These are phyloP conservation scores for Tolypocladium tundrense DNA, from an alignment of 2,329 filamentous ascomycete genomes.

Conservation along the genomic window DNA sequence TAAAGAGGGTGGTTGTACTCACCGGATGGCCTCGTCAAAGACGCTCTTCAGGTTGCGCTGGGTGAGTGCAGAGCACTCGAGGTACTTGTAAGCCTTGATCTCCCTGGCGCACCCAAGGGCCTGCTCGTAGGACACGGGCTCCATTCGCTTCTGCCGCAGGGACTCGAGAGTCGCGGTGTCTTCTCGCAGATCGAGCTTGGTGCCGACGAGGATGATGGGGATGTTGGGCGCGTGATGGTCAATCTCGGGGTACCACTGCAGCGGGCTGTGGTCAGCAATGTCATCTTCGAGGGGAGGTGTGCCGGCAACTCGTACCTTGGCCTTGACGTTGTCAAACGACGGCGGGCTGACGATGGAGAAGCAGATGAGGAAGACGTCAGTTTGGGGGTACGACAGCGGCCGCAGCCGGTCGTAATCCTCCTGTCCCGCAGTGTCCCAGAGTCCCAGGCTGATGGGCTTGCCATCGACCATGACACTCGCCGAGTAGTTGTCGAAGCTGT, in stretches of 20 bases:
- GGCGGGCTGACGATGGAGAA: conserved; percentile 97
- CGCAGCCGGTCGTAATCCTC: conserved; percentile 96
- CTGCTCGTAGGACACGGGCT: conserved; percentile 80
- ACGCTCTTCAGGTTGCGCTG: conserved; percentile 97
- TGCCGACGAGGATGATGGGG: conserved; percentile 93
- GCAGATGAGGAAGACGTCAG: conserved; percentile 96
- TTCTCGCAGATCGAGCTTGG: conserved; percentile 91
- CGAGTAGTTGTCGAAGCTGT: conserved; percentile 96
- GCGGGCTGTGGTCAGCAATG: conserved; percentile 1
- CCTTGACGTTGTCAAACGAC: conserved; percentile 97
- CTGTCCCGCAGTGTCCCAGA: conserved; percentile 98
- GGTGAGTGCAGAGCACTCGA: conserved; percentile 94
- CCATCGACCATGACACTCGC: conserved; percentile 98
- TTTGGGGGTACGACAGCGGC: conserved; percentile 94
- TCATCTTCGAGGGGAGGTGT: not conserved
- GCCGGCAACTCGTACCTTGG: conserved; percentile 57
- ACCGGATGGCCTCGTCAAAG: conserved; percentile 98
- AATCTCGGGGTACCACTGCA: conserved; percentile 92
- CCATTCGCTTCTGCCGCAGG: conserved; percentile 86
- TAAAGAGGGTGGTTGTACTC: conserved; percentile 21
- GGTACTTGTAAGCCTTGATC: conserved; percentile 92
- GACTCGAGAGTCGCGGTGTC: conserved; percentile 73
- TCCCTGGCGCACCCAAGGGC: conserved; percentile 83
- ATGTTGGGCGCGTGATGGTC: conserved; percentile 93
- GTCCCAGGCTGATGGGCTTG: conserved; percentile 89